These are phyloP conservation scores for Paecilomyces variotii DNA, from an alignment of 2,329 filamentous ascomycete genomes.

Conservation along the genomic window DNA sequence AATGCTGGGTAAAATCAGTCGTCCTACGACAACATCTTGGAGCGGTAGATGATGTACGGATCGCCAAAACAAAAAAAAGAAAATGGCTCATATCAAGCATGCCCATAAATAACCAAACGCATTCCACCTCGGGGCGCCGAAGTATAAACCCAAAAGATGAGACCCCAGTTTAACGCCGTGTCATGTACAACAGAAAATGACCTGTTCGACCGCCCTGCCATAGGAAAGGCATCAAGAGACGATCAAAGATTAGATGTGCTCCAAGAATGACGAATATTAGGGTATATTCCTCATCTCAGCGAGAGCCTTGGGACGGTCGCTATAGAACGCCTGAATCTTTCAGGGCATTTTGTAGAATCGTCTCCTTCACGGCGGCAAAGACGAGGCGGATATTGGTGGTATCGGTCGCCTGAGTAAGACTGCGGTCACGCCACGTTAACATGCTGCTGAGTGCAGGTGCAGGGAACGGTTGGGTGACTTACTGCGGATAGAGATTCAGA, in stretches of 20 bases:
- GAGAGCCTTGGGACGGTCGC: not conserved
- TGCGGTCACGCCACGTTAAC: conserved; percentile 34
- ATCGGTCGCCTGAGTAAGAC: conserved; percentile 95
- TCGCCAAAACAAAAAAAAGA: not conserved
- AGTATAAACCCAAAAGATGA: conserved; percentile 8
- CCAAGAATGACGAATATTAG: not conserved
- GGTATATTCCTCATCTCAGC: not conserved
- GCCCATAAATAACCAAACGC: conserved; percentile 5
- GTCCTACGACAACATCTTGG: not conserved
- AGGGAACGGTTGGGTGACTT: conserved; percentile 36
- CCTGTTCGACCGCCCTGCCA: not conserved
- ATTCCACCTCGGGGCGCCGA: conserved; percentile 10
- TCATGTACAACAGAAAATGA: conserved; percentile 11
- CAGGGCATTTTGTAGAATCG: conserved; percentile 93
- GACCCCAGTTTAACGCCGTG: not conserved
- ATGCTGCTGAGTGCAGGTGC: not conserved
- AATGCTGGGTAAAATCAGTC: not conserved
- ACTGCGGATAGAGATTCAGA: conserved; percentile 96
- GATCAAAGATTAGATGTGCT: not conserved
- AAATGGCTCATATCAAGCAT: not conserved
- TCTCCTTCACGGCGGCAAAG: conserved; percentile 97
- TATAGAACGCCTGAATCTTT: conserved; percentile 95
- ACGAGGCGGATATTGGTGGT: conserved; percentile 97
- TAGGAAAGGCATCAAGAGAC: not conserved
- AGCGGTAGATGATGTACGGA: not conserved